These are phyloP conservation scores for Penicillium sp. DNA, from an alignment of 2,329 filamentous ascomycete species.

Conservation along the genomic window DNA sequence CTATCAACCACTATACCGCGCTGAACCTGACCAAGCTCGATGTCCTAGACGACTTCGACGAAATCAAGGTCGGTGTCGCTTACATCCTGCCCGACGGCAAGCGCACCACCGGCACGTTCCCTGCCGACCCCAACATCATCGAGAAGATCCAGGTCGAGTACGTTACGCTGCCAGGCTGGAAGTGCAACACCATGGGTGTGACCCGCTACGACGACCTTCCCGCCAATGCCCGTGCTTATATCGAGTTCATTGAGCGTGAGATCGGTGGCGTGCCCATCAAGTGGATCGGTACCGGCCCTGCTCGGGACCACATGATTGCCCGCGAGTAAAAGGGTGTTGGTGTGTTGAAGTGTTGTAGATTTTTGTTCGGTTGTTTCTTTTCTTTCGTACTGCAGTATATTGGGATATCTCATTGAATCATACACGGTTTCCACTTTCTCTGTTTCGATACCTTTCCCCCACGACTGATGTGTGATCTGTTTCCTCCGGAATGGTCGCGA, in stretches of 20 bases:
- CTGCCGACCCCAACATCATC: constrained; percentile 56
- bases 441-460: constrained; percentile 1
- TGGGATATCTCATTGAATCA: constrained; percentile 23
- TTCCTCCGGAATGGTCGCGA: constrained; percentile 12
- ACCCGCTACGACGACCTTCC: constrained; percentile 61
- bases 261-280: constrained; percentile 59
- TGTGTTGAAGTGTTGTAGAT: background rate
- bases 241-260: constrained; percentile 62
- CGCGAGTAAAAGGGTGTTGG: constrained; percentile 33
- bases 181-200: constrained; percentile 59
- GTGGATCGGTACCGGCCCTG: constrained; percentile 65
- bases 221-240: constrained; percentile 58
- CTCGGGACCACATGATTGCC: constrained; percentile 63
- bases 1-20: constrained; percentile 55
- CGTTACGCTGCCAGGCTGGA: constrained; percentile 63
- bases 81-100: constrained; percentile 56
- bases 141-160: constrained; percentile 59
- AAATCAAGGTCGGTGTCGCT: constrained; percentile 61
- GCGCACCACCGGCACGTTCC: constrained; percentile 56
- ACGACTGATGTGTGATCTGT: constrained; percentile 17
- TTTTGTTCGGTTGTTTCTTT: constrained; percentile 5
- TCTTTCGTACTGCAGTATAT: constrained; percentile 17
- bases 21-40: constrained; percentile 68
- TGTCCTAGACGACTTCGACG: constrained; percentile 63
- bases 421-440: constrained; percentile 14